Evolutionary conservation across 306 rosid species (phyloP).

Genomic region (Dryas drummondii): DNA sequence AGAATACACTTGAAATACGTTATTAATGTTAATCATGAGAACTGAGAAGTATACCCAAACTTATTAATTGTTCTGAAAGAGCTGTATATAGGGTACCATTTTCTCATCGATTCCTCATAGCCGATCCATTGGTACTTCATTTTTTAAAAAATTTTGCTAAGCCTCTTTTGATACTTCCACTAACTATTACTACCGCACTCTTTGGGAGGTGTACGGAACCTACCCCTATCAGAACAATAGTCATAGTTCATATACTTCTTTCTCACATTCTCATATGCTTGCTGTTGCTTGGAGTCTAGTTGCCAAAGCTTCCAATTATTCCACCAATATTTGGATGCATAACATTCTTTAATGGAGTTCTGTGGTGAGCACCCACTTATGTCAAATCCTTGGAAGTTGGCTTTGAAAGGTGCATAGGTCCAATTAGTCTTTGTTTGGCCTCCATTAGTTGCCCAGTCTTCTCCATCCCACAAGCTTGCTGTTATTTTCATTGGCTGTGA

Average conservation of each 20-base stretch:
- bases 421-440: conserved; percentile 46
- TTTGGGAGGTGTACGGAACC: conserved; percentile 37
- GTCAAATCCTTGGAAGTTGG: conserved; percentile 43
- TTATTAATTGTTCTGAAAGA: no score
- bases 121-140: no score
- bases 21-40: no score
- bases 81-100: no score
- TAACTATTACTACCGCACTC: conserved; percentile 38
- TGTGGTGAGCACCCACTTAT: conserved; percentile 35
- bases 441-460: conserved; percentile 59
- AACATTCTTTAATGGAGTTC: conserved; percentile 23
- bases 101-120: no score
- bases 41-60: no score
- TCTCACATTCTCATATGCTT: conserved; percentile 26
- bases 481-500: conserved; percentile 45
- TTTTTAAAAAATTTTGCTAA: no score
- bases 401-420: conserved; percentile 53
- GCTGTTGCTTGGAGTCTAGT: conserved; percentile 17
- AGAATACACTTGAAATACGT: no score
- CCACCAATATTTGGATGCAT: conserved; percentile 41
- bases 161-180: not conserved
- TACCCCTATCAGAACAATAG: conserved; percentile 41
- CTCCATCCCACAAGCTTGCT: conserved; percentile 53
- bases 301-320: conserved; percentile 32
- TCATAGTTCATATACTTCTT: conserved; percentile 42